phyloP scores from a whole-genome alignment of 2,329 filamentous ascomycete genomes.

The Ceratocystis cacaofunesta region DNA sequence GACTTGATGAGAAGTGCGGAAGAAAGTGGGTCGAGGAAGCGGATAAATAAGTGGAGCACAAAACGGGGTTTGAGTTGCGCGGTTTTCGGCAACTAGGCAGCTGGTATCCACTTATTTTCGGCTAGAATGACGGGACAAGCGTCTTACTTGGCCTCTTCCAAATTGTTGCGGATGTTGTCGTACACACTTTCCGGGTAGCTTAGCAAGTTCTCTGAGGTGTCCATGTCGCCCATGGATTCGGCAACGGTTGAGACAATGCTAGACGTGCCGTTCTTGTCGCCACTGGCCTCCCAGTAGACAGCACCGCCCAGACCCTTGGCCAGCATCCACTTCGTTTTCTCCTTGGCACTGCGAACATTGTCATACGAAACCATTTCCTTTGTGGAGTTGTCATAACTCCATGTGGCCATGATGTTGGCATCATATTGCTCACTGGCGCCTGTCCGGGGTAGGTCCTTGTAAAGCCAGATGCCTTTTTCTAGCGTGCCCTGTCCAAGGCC shows the following conservation, averaged over 20 bases:
- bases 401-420: constrained; percentile 44
- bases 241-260: constrained; percentile 46
- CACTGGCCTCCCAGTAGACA: constrained; percentile 75
- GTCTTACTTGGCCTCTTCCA: constrained; percentile 18
- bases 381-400: constrained; percentile 47
- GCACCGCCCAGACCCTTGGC: constrained; percentile 50
- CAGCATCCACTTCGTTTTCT: constrained; percentile 51
- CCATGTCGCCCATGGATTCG: constrained; percentile 32
- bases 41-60: too few relatives aligned
- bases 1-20: too few relatives aligned
- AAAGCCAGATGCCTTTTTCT: constrained; percentile 66
- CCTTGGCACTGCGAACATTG: constrained; percentile 39
- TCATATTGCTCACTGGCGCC: constrained; percentile 47
- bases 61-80: too few relatives aligned
- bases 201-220: constrained; percentile 37
- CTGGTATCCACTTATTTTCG: too few relatives aligned
- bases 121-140: background rate
- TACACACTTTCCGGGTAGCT: constrained; percentile 42
- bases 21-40: too few relatives aligned
- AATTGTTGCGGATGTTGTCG: constrained; percentile 37
- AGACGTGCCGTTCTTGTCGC: constrained; percentile 36
- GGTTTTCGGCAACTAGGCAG: too few relatives aligned
- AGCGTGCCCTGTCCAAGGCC: constrained; percentile 49
- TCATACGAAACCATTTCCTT: constrained; percentile 58
- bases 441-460: constrained; percentile 55